These are phyloP conservation scores for Hypoxylon trugodes DNA, from an alignment of 495 filamentous ascomycete genomes.

Conservation along the genomic window DNA sequence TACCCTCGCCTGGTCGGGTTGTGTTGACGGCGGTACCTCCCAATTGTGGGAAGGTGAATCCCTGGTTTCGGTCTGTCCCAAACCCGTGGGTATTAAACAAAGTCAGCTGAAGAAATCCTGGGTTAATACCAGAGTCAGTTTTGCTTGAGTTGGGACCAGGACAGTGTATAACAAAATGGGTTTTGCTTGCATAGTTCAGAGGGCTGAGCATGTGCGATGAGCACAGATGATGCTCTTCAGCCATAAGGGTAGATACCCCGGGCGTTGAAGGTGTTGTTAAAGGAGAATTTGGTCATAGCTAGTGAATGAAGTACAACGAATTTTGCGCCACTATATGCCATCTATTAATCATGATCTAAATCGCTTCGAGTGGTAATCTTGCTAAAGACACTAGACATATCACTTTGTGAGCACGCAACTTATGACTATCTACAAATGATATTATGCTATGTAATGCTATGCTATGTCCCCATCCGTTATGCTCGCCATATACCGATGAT, in stretches of 20 bases:
- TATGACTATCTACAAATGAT: conserved; percentile 6
- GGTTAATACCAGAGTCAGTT: neutral
- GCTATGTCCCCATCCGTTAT: neutral
- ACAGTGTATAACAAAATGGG: conserved; percentile 3
- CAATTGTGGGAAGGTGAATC: too few relatives aligned
- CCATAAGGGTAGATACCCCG: conserved; percentile 33
- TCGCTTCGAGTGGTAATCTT: too few relatives aligned
- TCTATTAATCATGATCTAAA: too few relatives aligned
- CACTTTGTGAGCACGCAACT: too few relatives aligned
- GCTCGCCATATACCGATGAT: conserved; percentile 2
- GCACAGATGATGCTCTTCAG: conserved; percentile 25
- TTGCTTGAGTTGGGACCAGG: neutral
- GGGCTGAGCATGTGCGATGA: conserved; percentile 13
- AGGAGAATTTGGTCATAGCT: neutral
- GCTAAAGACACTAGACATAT: too few relatives aligned
- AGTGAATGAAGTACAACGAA: neutral
- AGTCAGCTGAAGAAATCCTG: neutral
- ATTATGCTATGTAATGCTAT: conserved; percentile 21
- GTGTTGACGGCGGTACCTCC: too few relatives aligned
- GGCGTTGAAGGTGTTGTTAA: conserved; percentile 30
- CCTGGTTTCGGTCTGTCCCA: too few relatives aligned
- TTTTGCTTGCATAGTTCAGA: neutral
- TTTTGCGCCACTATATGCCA: neutral
- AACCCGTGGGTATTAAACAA: too few relatives aligned
- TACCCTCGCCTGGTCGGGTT: too few relatives aligned